Evolutionary conservation across 352 stramenopile genomes (phyloP), one percentile per base, ranked within the genome.

Genomic region (Pythium monospermum): DNA sequence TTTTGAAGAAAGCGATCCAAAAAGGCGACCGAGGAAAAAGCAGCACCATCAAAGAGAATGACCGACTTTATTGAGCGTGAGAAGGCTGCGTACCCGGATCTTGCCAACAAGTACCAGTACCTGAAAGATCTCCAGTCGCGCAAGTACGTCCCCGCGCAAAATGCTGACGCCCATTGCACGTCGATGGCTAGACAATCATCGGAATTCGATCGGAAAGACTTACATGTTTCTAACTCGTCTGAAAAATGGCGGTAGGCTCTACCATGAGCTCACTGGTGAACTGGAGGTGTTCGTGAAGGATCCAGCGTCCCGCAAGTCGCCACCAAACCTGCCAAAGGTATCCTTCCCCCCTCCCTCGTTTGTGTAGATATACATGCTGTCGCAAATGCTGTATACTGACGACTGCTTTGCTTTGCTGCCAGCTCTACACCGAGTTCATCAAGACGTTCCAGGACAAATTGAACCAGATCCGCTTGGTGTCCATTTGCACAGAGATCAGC

Each of bases 181-280:
- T 15, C 3, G 28, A 55, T 1, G n/a, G n/a, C n/a, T n/a, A n/a
- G n/a, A n/a, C n/a, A n/a, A n/a, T n/a, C n/a, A n/a, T n/a, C n/a
- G n/a, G n/a, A n/a, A n/a, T n/a, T n/a, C n/a, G n/a, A n/a, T n/a
- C n/a, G n/a, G n/a, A n/a, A n/a, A n/a, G n/a, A n/a, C n/a, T n/a
- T n/a, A n/a, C n/a, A n/a, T n/a, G n/a, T n/a, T n/a, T n/a, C n/a
- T n/a, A n/a, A n/a, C n/a, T n/a, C n/a, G n/a, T n/a, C n/a, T n/a
- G n/a, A n/a, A n/a, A n/a, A n/a, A n/a, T n/a, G n/a, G n/a, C 18
- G 41, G 15, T 52, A 99, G 97, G 70, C 67, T 99, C 27, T 99
- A 96, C 83, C 96, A 99, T 90, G 94, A 99, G 68, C 86, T 99
- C 21, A 99, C 96, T 4, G 70, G 94, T 49, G 77, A 85, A 30